phyloP scores from a whole-genome alignment of 1,139 yeast species.

The Yamadazyma diospyri region DNA sequence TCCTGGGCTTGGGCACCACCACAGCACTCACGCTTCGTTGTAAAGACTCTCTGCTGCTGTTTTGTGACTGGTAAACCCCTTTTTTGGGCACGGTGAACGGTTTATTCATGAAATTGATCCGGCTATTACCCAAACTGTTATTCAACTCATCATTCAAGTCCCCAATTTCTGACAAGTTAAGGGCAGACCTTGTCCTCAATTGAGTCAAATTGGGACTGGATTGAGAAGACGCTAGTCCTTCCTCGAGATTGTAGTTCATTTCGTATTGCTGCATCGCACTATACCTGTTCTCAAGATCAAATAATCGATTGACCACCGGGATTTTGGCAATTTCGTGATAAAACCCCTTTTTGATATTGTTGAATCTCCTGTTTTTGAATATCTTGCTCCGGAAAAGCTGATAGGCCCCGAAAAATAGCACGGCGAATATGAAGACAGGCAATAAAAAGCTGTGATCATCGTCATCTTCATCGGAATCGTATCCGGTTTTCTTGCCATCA shows the following conservation, averaged over 20 bases:
- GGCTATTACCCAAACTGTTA: slow-evolving; percentile 7
- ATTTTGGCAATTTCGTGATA: slow-evolving; percentile 15
- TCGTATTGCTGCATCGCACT: slow-evolving; percentile 17
- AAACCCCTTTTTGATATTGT: slow-evolving; percentile 13
- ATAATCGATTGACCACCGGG: slow-evolving; percentile 16
- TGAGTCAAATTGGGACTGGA: slow-evolving; percentile 22
- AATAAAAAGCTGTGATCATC: slow-evolving; percentile 16
- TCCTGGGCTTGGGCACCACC: too few relatives aligned
- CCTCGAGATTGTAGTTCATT: slow-evolving; percentile 28
- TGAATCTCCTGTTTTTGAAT: slow-evolving; percentile 14
- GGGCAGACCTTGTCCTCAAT: slow-evolving; percentile 40
- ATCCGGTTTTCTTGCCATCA: slow-evolving; percentile 8
- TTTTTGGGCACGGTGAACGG: slow-evolving; percentile 36
- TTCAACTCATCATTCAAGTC: slow-evolving; percentile 12
- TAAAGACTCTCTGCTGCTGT: slow-evolving; percentile 29
- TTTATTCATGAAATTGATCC: slow-evolving; percentile 30
- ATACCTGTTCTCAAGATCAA: slow-evolving; percentile 14
- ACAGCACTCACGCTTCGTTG: slow-evolving; percentile 21
- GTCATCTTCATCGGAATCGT: slow-evolving; percentile 22
- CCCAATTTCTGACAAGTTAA: slow-evolving; percentile 28
- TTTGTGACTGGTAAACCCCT: slow-evolving; percentile 19
- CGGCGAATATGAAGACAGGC: slow-evolving; percentile 16
- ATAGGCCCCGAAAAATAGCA: slow-evolving; percentile 14
- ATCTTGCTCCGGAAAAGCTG: slow-evolving; percentile 9
- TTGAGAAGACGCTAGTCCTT: slow-evolving; percentile 25